A percentile compares a stretch with the other conserved stretches of the same genome.
Evolutionary conservation across 2,329 filamentous ascomycete genomes (phyloP).

Genomic region (Arthrobotrys musiformis): DNA sequence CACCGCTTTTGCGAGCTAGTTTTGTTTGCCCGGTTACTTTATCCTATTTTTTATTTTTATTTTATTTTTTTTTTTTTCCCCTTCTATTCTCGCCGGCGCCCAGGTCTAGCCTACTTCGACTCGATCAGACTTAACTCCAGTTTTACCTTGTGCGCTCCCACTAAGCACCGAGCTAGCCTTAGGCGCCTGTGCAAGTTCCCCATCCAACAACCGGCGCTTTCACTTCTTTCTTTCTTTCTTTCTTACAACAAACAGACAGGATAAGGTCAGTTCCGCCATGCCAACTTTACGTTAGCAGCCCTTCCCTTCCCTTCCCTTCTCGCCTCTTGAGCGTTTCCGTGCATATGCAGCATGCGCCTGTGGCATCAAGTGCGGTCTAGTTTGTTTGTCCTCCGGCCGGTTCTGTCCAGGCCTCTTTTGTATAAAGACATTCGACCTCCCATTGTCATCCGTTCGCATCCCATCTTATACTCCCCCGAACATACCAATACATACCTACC

Average conservation of each 20-base stretch:
- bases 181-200: constrained; percentile 54
- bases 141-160: constrained; percentile 48
- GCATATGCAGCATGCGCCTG: constrained; percentile 49
- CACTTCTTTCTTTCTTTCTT: constrained; percentile 14
- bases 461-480: constrained; percentile 28
- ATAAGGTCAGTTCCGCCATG: constrained; percentile 39
- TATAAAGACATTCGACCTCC: constrained; percentile 53
- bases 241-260: constrained; percentile 55
- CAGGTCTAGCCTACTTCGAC: not conserved
- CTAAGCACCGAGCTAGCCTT: constrained; percentile 55
- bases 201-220: constrained; percentile 52
- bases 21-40: not conserved
- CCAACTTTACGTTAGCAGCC: too few species aligned
- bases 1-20: constrained; percentile 5
- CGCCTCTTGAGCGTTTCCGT: constrained; percentile 47
- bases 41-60: not conserved
- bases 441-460: constrained; percentile 24
- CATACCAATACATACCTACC: not conserved
- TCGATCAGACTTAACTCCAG: too few species aligned
- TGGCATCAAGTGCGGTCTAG: constrained; percentile 13
- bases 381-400: constrained; percentile 32
- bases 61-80: not conserved
- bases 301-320: constrained; percentile 48
- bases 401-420: constrained; percentile 21
- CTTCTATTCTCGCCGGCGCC: constrained; percentile 35